Conservation (phyloP, 2,329 filamentous ascomycete genomes). For the Verticillium klebahnii region DNA sequence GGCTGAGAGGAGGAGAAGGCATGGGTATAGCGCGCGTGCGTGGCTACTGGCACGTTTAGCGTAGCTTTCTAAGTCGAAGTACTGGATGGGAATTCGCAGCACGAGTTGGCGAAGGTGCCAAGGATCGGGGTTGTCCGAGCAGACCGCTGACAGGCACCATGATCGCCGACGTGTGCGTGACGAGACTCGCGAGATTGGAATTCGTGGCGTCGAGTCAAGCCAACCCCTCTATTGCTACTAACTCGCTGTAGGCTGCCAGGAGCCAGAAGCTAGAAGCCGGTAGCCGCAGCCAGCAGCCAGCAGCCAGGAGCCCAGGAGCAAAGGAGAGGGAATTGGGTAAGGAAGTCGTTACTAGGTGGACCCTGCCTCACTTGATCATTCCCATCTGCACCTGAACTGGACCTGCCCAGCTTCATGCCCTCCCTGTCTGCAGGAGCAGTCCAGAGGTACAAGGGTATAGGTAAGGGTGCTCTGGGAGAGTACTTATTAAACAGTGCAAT, state of each 20-base stretch:
- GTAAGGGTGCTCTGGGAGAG: background rate
- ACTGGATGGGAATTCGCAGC: background rate
- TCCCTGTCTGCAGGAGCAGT: background rate
- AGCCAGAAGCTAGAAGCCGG: background rate
- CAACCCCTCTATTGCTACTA: background rate
- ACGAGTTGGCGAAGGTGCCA: background rate
- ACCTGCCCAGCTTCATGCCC: background rate
- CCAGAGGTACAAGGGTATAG: background rate
- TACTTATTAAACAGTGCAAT: too few relatives aligned
- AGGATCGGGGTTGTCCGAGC: background rate
- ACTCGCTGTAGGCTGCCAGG: background rate
- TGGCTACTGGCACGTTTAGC: background rate
- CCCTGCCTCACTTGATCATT: background rate
- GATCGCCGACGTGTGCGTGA: background rate
- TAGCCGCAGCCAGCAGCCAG: background rate
- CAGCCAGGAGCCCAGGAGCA: too few relatives aligned
- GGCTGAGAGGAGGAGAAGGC: background rate
- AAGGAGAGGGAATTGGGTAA: background rate
- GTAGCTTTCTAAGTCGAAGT: background rate
- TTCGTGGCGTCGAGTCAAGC: background rate
- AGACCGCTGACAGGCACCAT: background rate
- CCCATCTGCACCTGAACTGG: background rate
- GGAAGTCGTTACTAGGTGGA: background rate
- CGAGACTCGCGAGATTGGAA: background rate
- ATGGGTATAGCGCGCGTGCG: background rate